Evolutionary conservation across 805 yeast species (phyloP).

Genomic region (Blastobotrys peoriensis): DNA sequence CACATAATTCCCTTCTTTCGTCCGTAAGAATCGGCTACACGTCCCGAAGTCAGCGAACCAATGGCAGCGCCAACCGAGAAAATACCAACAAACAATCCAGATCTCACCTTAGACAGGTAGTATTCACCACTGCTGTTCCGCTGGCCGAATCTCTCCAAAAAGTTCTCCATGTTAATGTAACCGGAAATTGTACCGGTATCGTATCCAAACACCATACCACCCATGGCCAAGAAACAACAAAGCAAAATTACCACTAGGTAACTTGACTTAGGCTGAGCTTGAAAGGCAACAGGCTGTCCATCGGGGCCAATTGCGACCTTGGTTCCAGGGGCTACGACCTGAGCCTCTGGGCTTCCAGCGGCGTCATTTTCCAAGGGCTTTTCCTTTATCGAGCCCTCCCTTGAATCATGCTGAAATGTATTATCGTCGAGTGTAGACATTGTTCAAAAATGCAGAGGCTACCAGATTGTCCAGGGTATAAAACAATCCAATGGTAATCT

Average conservation of each 20-base stretch:
- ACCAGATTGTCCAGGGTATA: too few relatives aligned
- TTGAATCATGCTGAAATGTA: background rate
- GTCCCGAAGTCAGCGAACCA: constrained; percentile 61
- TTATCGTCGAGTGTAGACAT: background rate
- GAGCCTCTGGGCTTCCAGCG: background rate
- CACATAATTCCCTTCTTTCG: constrained; percentile 36
- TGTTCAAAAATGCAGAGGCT: too few relatives aligned
- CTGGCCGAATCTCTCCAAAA: constrained; percentile 44
- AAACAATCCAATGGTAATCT: too few relatives aligned
- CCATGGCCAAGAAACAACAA: constrained; percentile 53
- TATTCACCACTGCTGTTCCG: constrained; percentile 30
- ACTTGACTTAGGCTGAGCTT: constrained; percentile 7
- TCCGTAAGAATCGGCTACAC: constrained; percentile 43
- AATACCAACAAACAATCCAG: constrained; percentile 66
- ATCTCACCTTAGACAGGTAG: constrained; percentile 45
- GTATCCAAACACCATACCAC: constrained; percentile 63
- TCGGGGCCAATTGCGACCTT: background rate
- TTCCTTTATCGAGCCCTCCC: background rate
- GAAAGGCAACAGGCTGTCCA: constrained; percentile 9
- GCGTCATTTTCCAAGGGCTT: background rate
- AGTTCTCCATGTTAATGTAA: constrained; percentile 53
- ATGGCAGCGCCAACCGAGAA: constrained; percentile 64
- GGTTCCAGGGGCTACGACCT: background rate
- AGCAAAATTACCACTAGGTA: constrained; percentile 21
- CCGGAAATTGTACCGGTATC: constrained; percentile 68